phyloP scores from a whole-genome alignment of 495 filamentous ascomycete genomes.

The Choiromyces venosus region DNA sequence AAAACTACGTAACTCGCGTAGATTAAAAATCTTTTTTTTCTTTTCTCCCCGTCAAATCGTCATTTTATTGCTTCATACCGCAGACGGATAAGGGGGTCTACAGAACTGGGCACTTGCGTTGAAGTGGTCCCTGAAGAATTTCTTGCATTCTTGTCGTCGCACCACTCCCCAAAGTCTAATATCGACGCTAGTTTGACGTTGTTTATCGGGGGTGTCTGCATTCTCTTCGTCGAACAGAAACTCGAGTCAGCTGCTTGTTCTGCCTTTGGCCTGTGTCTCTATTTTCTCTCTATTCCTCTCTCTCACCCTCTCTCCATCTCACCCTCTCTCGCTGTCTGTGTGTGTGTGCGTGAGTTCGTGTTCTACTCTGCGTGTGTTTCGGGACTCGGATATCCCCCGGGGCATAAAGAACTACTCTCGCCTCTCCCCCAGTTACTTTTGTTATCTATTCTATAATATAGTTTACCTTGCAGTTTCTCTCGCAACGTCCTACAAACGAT shows the following conservation, averaged over 20 bases:
- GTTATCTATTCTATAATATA: constrained; percentile 10
- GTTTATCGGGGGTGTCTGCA: constrained; percentile 10
- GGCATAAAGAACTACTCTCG: constrained; percentile 28
- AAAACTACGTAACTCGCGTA: constrained; percentile 1
- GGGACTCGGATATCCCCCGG: constrained; percentile 12
- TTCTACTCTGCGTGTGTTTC: constrained; percentile 8
- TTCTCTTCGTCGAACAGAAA: constrained; percentile 26
- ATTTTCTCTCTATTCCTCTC: neutral
- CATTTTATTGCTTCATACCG: constrained; percentile 27
- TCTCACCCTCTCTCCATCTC: neutral
- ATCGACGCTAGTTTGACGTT: constrained; percentile 25
- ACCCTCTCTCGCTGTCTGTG: neutral
- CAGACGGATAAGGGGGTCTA: constrained; percentile 26
- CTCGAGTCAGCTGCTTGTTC: constrained; percentile 27
- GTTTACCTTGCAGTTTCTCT: constrained; percentile 11
- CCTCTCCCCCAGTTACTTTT: constrained; percentile 4
- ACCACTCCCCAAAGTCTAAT: constrained; percentile 23
- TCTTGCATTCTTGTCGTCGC: constrained; percentile 27
- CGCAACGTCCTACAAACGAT: constrained; percentile 28
- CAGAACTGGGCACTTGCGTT: constrained; percentile 6
- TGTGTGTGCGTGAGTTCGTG: neutral
- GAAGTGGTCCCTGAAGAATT: constrained; percentile 27
- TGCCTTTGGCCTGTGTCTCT: neutral
- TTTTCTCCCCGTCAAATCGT: neutral
- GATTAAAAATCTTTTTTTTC: neutral